Evolutionary conservation across 352 stramenopile species (phyloP).

Genomic region (Plasmopara viticola): DNA sequence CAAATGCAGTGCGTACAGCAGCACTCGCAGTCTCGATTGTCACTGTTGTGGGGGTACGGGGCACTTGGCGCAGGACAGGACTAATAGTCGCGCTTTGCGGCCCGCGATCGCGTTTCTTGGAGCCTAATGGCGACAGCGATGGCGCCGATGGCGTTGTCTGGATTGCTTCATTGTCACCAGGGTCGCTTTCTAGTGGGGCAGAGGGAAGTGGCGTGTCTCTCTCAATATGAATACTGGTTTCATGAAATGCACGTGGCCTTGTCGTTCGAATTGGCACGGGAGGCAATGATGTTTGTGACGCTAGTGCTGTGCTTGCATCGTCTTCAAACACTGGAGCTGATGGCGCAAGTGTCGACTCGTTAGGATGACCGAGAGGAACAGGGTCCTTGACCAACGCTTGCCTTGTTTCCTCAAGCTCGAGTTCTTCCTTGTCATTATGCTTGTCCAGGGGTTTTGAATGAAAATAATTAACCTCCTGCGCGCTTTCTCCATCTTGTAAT

Average conservation of each 20-base stretch:
- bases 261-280: slow-evolving; percentile 9
- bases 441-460: slow-evolving; percentile 13
- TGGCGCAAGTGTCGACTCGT: slow-evolving; percentile 4
- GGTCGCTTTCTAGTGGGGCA: slow-evolving; percentile 26
- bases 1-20: slow-evolving; percentile 41
- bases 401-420: slow-evolving; percentile 1
- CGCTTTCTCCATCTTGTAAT: slow-evolving; percentile 16
- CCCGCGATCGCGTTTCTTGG: slow-evolving; percentile 27
- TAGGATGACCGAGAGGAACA: not conserved
- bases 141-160: slow-evolving; percentile 26
- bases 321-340: slow-evolving; percentile 29
- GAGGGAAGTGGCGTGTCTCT: slow-evolving; percentile 14
- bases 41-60: not conserved
- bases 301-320: not conserved
- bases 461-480: not conserved
- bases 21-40: slow-evolving; percentile 25
- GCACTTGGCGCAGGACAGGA: slow-evolving; percentile 14
- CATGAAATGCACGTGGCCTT: slow-evolving; percentile 25
- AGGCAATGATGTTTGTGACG: slow-evolving; percentile 7
- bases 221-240: slow-evolving; percentile 12
- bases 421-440: slow-evolving; percentile 2
- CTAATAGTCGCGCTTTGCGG: slow-evolving; percentile 6
- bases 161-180: slow-evolving; percentile 5
- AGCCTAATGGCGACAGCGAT: slow-evolving; percentile 37
- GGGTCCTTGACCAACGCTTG: not conserved